phyloP scores from a whole-genome alignment of 23 red algal species.

The Gracilaria gracilis region DNA sequence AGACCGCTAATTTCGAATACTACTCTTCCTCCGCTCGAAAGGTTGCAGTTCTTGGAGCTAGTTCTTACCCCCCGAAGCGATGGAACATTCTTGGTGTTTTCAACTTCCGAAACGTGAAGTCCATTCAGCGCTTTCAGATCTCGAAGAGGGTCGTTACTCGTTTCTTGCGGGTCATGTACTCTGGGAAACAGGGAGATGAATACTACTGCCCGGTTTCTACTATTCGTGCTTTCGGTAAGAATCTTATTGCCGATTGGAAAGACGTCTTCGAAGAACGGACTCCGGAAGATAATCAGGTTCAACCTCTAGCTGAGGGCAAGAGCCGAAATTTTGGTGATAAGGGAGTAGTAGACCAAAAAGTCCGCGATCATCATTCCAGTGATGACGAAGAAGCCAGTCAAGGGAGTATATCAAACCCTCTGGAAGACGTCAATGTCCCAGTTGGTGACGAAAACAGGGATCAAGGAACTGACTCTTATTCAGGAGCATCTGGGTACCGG shows the following conservation, averaged over 20 bases:
- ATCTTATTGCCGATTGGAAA: constrained; percentile 87
- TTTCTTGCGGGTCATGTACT: constrained; percentile 80
- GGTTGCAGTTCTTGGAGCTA: constrained; percentile 73
- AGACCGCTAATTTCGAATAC: constrained; percentile 82
- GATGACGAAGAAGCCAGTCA: not conserved
- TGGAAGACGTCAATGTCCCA: not conserved
- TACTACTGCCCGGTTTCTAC: constrained; percentile 87
- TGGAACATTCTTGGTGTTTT: constrained; percentile 81
- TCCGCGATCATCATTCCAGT: not conserved
- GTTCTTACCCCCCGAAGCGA: constrained; percentile 66
- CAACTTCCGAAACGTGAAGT: constrained; percentile 38
- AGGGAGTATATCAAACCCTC: not conserved
- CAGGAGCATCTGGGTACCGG: not conserved
- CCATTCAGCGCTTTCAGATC: constrained; percentile 72
- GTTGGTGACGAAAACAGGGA: not conserved
- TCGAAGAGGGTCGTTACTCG: constrained; percentile 57
- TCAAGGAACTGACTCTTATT: not conserved
- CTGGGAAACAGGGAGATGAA: constrained; percentile 74
- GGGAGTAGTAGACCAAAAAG: not conserved
- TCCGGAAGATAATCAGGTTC: not conserved
- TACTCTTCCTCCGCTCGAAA: constrained; percentile 78
- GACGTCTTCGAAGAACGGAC: constrained; percentile 35
- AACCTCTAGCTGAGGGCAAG: not conserved
- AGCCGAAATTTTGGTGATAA: not conserved
- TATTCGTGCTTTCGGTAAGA: constrained; percentile 87